Evolutionary conservation across 495 filamentous ascomycete genomes (phyloP), one percentile per base, ranked within the genome.

Genomic region (Trichocladium uniseriatum): DNA sequence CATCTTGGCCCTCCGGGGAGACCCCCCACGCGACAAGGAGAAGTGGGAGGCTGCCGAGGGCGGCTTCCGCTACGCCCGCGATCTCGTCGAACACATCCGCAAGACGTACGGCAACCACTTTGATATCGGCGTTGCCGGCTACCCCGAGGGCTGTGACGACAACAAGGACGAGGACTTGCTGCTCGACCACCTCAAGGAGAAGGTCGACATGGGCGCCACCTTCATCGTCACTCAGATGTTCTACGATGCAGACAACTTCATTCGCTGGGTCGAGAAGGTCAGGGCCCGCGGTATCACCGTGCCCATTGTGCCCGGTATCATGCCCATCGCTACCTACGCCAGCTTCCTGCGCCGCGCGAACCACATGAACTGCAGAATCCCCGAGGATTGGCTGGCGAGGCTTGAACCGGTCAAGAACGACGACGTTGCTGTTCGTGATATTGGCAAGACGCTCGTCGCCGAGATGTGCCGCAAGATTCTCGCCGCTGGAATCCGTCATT

Each of bases 181-280:
- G 61, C 79, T 97, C 48, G 84, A 95, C 49, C 94, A 97, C 63
- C 68, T 97, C 61, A 97, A 97, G 71, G 87, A 97, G 69, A 99
- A 99, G 69, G 82, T 97, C 40, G 94, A 99, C 69, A 87, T 87
- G 40, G 94, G 94, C 32, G 89, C 83, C 44, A 82, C 86, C 9
- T 96, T 95, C 66, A 81, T 99, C 41, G 83, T 99, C 44, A 97
- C 94, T 0, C 94, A 99, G 71, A 99, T 99, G 94, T 95, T 95
- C 68, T 99, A 99, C 69, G 90, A 97, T 64, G 89, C 81, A 21
- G 91, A 99, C 57, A 89, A 86, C 59, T 99, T 97, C 68, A 67
- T 97, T 27, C 73, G 77, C 36, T 99, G 94, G 94, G 87, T 94
- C 28, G 65, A 78, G 47, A 91, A 87, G 64, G 86, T 86, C 46